A percentile compares a stretch with the other conserved stretches of the same genome.
Conservation (phyloP, 1,284 basidiomycete genomes). For the Filobasidium uniguttulatum region DNA sequence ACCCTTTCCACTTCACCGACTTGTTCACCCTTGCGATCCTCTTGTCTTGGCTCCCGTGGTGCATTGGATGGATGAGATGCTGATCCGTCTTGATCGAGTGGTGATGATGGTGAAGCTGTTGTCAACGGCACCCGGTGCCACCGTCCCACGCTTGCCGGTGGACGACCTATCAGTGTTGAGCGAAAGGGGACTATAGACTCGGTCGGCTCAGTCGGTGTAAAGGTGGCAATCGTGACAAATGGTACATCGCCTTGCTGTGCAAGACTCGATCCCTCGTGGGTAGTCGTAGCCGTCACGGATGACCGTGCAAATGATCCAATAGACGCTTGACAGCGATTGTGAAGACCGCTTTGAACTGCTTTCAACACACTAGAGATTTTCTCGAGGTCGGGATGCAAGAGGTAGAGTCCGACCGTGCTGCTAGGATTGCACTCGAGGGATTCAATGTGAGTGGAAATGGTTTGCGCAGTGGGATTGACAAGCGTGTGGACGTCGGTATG, state of each 20-base stretch:
- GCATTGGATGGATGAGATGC: neutral
- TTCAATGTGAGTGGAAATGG: neutral
- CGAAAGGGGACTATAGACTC: slow-evolving; percentile 16
- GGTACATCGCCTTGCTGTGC: slow-evolving; percentile 8
- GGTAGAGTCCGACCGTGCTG: slow-evolving; percentile 5
- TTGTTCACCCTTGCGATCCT: slow-evolving; percentile 23
- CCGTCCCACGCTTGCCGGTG: slow-evolving; percentile 27
- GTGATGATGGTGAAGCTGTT: neutral
- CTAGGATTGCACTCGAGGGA: neutral
- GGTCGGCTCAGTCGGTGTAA: slow-evolving; percentile 13
- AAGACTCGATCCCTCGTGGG: neutral
- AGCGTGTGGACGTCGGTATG: neutral
- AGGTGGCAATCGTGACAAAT: slow-evolving; percentile 23
- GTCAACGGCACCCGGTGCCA: slow-evolving; percentile 21
- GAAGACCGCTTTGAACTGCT: slow-evolving; percentile 1
- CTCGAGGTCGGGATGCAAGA: slow-evolving; percentile 11
- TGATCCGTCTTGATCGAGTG: no score
- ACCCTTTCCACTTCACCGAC: slow-evolving; percentile 22
- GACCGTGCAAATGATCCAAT: neutral
- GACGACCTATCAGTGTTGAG: slow-evolving; percentile 20
- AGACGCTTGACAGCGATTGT: neutral
- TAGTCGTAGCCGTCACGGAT: neutral
- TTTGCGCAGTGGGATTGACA: neutral
- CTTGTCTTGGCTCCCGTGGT: slow-evolving; percentile 13
- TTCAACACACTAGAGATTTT: slow-evolving; percentile 4